Evolutionary conservation across 768 basidiomycete species (phyloP).

Genomic region (Mycena pura): DNA sequence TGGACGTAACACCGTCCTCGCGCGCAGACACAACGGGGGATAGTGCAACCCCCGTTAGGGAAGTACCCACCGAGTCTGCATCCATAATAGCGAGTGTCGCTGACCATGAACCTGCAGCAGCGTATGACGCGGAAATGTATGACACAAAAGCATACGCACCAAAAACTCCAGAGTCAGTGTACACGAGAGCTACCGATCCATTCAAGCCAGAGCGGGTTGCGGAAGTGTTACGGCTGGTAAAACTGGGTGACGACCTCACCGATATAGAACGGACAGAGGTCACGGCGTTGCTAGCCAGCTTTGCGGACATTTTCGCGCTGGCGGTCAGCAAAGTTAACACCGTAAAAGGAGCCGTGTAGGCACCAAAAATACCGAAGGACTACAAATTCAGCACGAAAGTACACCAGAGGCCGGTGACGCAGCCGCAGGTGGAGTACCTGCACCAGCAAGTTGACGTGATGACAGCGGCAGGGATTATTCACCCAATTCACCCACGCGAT

Average conservation of each 20-base stretch:
- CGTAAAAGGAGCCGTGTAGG: constrained; percentile 40
- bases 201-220: constrained; percentile 31
- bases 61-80: no score
- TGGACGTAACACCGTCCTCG: no score
- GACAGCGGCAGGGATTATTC: constrained; percentile 41
- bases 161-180: constrained; percentile 10
- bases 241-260: constrained; percentile 39
- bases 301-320: constrained; percentile 48
- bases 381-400: constrained; percentile 39
- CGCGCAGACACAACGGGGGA: no score
- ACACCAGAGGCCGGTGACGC: constrained; percentile 38
- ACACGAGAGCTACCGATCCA: constrained; percentile 32
- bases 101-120: no score
- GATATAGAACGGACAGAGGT: constrained; percentile 32
- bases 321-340: constrained; percentile 43
- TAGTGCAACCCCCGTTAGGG: no score
- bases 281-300: constrained; percentile 30
- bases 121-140: background rate
- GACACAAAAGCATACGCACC: background rate
- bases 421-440: constrained; percentile 39
- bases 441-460: constrained; percentile 42
- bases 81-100: no score
- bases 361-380: constrained; percentile 38
- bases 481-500: constrained; percentile 31
- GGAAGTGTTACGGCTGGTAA: constrained; percentile 28